Evolutionary conservation across 495 filamentous ascomycete genomes (phyloP).

Genomic region (Hypoxylon subgilvum): DNA sequence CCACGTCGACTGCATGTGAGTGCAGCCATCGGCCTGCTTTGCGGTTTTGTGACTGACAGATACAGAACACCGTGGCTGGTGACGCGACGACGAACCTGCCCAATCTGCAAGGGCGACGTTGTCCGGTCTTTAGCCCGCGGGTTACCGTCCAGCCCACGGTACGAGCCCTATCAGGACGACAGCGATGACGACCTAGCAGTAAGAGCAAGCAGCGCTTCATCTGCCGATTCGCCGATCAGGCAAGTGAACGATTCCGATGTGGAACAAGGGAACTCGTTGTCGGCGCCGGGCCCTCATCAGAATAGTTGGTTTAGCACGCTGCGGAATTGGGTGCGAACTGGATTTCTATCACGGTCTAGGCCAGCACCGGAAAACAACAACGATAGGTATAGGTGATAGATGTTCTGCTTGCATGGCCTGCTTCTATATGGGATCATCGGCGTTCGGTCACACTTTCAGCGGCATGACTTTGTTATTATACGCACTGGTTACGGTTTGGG

Average conservation of each 20-base stretch:
- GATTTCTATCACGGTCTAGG: conserved; percentile 27
- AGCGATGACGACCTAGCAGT: conserved; percentile 45
- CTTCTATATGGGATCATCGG: conserved; percentile 22
- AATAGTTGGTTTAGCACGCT: conserved; percentile 34
- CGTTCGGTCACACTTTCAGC: conserved; percentile 28
- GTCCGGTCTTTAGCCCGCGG: conserved; percentile 65
- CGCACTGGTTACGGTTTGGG: conserved; percentile 29
- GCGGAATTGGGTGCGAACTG: conserved; percentile 27
- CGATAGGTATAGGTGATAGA: conserved; percentile 22
- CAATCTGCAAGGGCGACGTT: conserved; percentile 97
- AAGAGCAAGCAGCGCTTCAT: conserved; percentile 29
- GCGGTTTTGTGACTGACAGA: conserved; percentile 30
- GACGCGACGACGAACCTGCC: conserved; percentile 90
- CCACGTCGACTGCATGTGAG: conserved; percentile 98
- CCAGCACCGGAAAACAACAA: conserved; percentile 15
- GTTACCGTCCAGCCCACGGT: conserved; percentile 51
- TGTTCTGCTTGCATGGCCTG: conserved; percentile 2
- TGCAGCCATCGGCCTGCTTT: conserved; percentile 31
- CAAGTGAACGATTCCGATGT: conserved; percentile 32
- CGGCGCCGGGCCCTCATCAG: conserved; percentile 23
- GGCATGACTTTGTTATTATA: conserved; percentile 26
- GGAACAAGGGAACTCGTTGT: conserved; percentile 36
- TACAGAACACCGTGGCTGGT: conserved; percentile 91
- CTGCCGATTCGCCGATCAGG: conserved; percentile 24
- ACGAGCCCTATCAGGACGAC: conserved; percentile 59